A percentile compares a stretch with the other conserved stretches of the same genome.
phyloP scores from a whole-genome alignment of 306 rosid genomes.

The Gastrolobium bilobum region DNA sequence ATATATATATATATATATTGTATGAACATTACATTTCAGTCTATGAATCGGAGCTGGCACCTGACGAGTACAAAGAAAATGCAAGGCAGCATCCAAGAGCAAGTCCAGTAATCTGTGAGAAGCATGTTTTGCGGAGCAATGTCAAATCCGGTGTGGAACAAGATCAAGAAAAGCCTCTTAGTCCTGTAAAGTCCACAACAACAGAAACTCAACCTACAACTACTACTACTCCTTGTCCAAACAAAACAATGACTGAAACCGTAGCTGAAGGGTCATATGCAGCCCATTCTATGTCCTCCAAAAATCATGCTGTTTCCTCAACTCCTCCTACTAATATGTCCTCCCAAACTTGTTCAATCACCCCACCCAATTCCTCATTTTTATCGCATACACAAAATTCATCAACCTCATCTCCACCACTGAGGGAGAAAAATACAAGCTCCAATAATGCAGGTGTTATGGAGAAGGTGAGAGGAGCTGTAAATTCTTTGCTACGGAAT shows the following conservation, averaged over 20 bases:
- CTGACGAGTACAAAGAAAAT: slow-evolving; percentile 73
- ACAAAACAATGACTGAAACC: slow-evolving; percentile 43
- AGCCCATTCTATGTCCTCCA: slow-evolving; percentile 57
- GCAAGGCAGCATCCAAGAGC: slow-evolving; percentile 81
- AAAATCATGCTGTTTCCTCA: slow-evolving; percentile 52
- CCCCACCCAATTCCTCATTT: slow-evolving; percentile 29
- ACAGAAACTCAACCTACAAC: slow-evolving; percentile 34
- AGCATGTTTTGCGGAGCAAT: slow-evolving; percentile 54
- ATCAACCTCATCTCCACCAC: slow-evolving; percentile 1
- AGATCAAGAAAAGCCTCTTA: slow-evolving; percentile 38
- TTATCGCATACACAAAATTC: slow-evolving; percentile 12
- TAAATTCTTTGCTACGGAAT: slow-evolving; percentile 68
- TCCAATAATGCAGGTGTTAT: slow-evolving; percentile 61
- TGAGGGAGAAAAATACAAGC: neutral
- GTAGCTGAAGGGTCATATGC: slow-evolving; percentile 51
- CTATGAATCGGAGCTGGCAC: slow-evolving; percentile 91
- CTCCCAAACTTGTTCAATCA: slow-evolving; percentile 26
- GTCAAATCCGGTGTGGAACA: slow-evolving; percentile 37
- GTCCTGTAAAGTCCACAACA: slow-evolving; percentile 38
- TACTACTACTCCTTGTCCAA: neutral
- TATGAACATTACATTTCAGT: slow-evolving; percentile 58
- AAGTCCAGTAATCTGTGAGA: slow-evolving; percentile 71
- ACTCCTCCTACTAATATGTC: slow-evolving; percentile 8
- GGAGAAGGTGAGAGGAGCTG: slow-evolving; percentile 79
- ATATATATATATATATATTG: neutral